Conservation (phyloP, 202 grass and related monocot species). For the Zoysia matrella region DNA sequence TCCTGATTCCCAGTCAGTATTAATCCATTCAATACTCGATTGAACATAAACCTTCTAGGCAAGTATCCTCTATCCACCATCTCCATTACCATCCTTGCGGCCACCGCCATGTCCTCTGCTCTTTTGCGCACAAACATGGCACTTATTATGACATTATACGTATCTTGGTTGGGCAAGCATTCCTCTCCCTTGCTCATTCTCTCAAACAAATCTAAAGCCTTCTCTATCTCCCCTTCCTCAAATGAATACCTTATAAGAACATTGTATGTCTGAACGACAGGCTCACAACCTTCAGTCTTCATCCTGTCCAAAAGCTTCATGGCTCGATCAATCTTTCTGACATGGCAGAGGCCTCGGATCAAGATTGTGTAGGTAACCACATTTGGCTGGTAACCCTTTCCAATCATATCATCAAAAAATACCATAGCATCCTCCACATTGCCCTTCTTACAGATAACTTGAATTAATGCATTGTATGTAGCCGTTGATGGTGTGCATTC, state of each 20-base stretch:
- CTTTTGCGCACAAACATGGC: constrained; percentile 92
- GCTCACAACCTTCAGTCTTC: constrained; percentile 62
- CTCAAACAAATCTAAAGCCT: constrained; percentile 67
- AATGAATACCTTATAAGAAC: constrained; percentile 75
- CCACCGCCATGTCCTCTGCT: constrained; percentile 73
- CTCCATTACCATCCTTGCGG: constrained; percentile 79
- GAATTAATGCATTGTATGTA: constrained; percentile 86
- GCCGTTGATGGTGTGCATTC: constrained; percentile 66
- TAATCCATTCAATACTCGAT: constrained; percentile 85
- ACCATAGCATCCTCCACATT: constrained; percentile 63
- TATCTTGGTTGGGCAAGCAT: constrained; percentile 87
- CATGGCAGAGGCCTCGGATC: constrained; percentile 85
- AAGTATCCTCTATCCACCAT: constrained; percentile 91
- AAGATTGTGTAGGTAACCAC: constrained; percentile 72
- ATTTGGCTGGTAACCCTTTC: constrained; percentile 63
- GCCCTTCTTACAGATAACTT: constrained; percentile 87
- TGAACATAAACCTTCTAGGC: constrained; percentile 93
- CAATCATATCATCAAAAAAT: constrained; percentile 68
- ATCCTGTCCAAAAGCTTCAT: constrained; percentile 72
- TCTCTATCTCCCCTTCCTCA: constrained; percentile 81
- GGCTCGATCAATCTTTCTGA: constrained; percentile 62
- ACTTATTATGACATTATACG: constrained; percentile 89
- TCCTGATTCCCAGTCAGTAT: constrained; percentile 86
- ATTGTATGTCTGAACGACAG: constrained; percentile 80
- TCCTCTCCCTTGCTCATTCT: constrained; percentile 67